Evolutionary conservation across 23 red algal genomes (phyloP).

Genomic region (Cyanidioschyzon merolae): DNA sequence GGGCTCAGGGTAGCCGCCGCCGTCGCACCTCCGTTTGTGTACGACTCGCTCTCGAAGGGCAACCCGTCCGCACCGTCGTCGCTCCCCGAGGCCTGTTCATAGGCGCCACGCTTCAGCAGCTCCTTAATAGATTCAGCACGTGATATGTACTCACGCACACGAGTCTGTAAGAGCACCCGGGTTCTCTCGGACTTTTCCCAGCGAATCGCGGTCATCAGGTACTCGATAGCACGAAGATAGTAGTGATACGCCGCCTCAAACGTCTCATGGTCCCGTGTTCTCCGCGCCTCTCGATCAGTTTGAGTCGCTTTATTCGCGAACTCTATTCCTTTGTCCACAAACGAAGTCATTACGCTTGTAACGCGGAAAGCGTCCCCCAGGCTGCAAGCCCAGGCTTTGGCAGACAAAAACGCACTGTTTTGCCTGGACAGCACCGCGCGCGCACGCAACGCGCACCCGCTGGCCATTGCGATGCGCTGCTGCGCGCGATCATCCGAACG

Average conservation of each 20-base stretch:
- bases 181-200: slow-evolving; percentile 67
- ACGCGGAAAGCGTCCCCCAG: background rate
- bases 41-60: background rate
- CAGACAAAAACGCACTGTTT: background rate
- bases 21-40: background rate
- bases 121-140: slow-evolving; percentile 79
- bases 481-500: no score
- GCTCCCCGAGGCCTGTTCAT: background rate
- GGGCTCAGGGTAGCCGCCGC: background rate
- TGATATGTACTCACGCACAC: slow-evolving; percentile 47
- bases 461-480: no score
- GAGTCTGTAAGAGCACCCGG: slow-evolving; percentile 36
- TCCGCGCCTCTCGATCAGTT: slow-evolving; percentile 23
- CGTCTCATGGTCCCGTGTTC: slow-evolving; percentile 14
- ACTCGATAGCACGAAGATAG: slow-evolving; percentile 32
- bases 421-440: background rate
- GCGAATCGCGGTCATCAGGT: slow-evolving; percentile 36
- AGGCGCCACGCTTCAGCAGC: slow-evolving; percentile 36
- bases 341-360: background rate
- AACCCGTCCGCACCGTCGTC: background rate
- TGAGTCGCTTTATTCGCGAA: slow-evolving; percentile 10
- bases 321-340: slow-evolving; percentile 16
- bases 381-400: background rate
- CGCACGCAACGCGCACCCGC: no score
- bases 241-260: slow-evolving; percentile 30